A percentile compares a stretch with the other conserved stretches of the same genome.
These are phyloP conservation scores for Clonostachys sp. DNA, from an alignment of 2,329 filamentous ascomycete species.

Conservation along the genomic window DNA sequence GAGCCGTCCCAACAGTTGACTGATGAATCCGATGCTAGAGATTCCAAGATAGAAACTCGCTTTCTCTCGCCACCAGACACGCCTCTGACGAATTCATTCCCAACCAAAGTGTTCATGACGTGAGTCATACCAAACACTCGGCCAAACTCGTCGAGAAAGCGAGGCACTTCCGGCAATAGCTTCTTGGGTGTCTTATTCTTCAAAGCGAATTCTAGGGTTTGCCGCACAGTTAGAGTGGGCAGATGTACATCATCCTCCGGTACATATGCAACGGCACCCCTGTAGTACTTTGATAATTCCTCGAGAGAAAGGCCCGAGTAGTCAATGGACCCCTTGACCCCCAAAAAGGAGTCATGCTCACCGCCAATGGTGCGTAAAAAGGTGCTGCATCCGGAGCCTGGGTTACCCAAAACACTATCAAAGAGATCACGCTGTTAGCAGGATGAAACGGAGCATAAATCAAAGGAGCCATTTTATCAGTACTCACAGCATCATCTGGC, in stretches of 20 bases:
- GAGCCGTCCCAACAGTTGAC: slow-evolving; percentile 12
- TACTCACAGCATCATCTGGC: slow-evolving; percentile 6
- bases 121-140: slow-evolving; percentile 63
- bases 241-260: slow-evolving; percentile 64
- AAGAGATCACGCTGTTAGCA: background rate
- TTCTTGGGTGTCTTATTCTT: slow-evolving; percentile 57
- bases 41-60: slow-evolving; percentile 78
- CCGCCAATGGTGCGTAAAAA: slow-evolving; percentile 58
- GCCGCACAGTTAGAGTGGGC: slow-evolving; percentile 69
- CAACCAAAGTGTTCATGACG: slow-evolving; percentile 68
- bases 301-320: slow-evolving; percentile 43
- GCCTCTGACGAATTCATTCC: slow-evolving; percentile 69
- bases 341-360: slow-evolving; percentile 54
- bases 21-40: slow-evolving; percentile 56
- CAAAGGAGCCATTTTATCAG: background rate
- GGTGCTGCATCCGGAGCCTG: slow-evolving; percentile 60
- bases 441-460: background rate
- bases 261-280: slow-evolving; percentile 64
- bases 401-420: slow-evolving; percentile 54
- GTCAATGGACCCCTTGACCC: slow-evolving; percentile 45
- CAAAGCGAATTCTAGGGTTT: slow-evolving; percentile 66
- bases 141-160: background rate
- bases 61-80: slow-evolving; percentile 70
- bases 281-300: slow-evolving; percentile 53
- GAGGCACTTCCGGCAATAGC: background rate